These are phyloP conservation scores for Calonectria hongkongensis DNA, from an alignment of 2,329 filamentous ascomycete genomes.

Conservation along the genomic window DNA sequence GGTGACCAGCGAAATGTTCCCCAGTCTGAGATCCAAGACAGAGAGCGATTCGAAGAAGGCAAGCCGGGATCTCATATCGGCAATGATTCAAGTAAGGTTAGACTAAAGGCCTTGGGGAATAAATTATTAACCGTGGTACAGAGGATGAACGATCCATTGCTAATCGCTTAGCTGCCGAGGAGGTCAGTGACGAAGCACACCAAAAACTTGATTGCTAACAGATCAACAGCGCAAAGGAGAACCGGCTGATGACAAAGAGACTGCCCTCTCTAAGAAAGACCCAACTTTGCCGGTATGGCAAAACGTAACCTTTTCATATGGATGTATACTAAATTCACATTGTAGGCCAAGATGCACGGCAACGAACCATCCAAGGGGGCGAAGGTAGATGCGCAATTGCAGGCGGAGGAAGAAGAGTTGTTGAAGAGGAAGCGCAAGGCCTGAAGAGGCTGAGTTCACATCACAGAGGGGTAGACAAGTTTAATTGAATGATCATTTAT, in stretches of 20 bases:
- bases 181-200: constrained; percentile 61
- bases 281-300: constrained; percentile 73
- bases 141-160: constrained; percentile 83
- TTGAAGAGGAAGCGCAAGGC: constrained; percentile 74
- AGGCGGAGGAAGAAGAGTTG: constrained; percentile 80
- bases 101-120: constrained; percentile 44
- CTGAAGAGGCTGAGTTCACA: constrained; percentile 41
- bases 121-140: constrained; percentile 55
- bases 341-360: constrained; percentile 78
- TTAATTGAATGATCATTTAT: neutral
- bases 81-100: constrained; percentile 81
- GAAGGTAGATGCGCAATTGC: constrained; percentile 81
- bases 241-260: constrained; percentile 67
- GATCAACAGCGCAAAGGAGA: constrained; percentile 59
- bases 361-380: constrained; percentile 84
- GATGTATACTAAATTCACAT: constrained; percentile 47
- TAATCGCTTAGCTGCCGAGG: constrained; percentile 81
- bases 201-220: constrained; percentile 18
- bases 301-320: neutral
- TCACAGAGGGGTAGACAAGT: neutral
- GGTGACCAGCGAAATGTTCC: constrained; percentile 83
- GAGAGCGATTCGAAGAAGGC: constrained; percentile 82
- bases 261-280: constrained; percentile 71
- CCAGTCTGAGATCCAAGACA: constrained; percentile 68
- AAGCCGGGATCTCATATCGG: constrained; percentile 80